Conservation (phyloP, 2,329 filamentous ascomycete species). For the Aspergillus pseudoterreus region DNA sequence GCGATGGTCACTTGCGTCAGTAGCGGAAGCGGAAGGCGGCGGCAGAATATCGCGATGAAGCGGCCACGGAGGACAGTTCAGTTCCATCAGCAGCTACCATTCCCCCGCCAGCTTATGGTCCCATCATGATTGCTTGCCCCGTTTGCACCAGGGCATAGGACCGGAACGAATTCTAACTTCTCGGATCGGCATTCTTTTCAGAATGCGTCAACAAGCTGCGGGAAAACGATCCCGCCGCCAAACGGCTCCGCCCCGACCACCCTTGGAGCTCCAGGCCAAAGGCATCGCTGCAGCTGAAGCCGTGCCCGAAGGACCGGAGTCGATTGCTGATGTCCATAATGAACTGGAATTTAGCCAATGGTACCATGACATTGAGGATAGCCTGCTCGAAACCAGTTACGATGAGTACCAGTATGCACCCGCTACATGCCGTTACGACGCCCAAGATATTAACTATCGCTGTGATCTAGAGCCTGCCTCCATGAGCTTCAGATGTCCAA, state of each 20-base stretch:
- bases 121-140: slow-evolving; percentile 1
- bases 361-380: slow-evolving; percentile 59
- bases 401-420: slow-evolving; percentile 71
- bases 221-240: slow-evolving; percentile 33
- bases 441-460: slow-evolving; percentile 6
- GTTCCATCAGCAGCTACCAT: background rate
- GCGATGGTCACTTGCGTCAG: slow-evolving; percentile 23
- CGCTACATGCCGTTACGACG: background rate
- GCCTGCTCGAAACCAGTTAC: slow-evolving; percentile 76
- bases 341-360: slow-evolving; percentile 57
- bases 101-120: slow-evolving; percentile 1
- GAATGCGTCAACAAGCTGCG: slow-evolving; percentile 28
- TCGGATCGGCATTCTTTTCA: slow-evolving; percentile 3
- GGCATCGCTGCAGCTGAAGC: slow-evolving; percentile 16
- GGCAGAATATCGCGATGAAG: slow-evolving; percentile 34
- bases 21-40: slow-evolving; percentile 21
- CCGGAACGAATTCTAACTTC: background rate
- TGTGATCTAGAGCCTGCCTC: slow-evolving; percentile 60
- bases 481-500: slow-evolving; percentile 79
- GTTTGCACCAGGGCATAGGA: background rate
- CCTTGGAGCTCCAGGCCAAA: slow-evolving; percentile 24
- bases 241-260: slow-evolving; percentile 34
- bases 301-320: slow-evolving; percentile 10
- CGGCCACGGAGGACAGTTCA: slow-evolving; percentile 17
- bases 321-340: slow-evolving; percentile 49